Evolutionary conservation across 306 rosid genomes (phyloP).

Genomic region (Castanospermum australe): DNA sequence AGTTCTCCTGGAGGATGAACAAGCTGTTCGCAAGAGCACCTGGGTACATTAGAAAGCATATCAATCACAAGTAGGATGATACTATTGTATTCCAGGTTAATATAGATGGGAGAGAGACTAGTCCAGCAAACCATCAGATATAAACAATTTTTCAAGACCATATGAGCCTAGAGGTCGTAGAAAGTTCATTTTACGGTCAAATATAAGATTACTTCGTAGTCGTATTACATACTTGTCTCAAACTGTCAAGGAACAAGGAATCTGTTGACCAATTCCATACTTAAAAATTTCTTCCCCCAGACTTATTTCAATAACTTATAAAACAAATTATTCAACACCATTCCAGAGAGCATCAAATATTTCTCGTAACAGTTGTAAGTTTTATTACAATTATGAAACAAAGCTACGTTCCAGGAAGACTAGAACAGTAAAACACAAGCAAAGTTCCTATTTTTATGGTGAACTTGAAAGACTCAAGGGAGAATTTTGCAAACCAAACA

Average conservation of each 20-base stretch:
- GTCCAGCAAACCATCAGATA: background rate
- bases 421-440: background rate
- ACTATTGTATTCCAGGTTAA: background rate
- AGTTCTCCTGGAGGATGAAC: slow-evolving; percentile 49
- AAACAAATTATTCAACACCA: background rate
- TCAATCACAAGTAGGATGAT: slow-evolving; percentile 4
- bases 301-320: background rate
- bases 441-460: background rate
- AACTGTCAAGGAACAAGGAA: background rate
- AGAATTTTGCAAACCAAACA: background rate
- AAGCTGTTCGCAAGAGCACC: slow-evolving; percentile 63
- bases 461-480: background rate
- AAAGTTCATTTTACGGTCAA: background rate
- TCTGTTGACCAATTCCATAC: background rate
- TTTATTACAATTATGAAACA: background rate
- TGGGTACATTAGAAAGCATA: slow-evolving; percentile 31
- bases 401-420: background rate
- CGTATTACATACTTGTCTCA: background rate
- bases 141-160: background rate
- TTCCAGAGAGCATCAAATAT: background rate
- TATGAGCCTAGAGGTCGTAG: background rate
- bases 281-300: background rate
- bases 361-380: background rate
- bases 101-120: background rate
- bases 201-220: background rate